These are phyloP conservation scores for Inonotus obliquus DNA, from an alignment of 1,284 basidiomycete species.

Conservation along the genomic window DNA sequence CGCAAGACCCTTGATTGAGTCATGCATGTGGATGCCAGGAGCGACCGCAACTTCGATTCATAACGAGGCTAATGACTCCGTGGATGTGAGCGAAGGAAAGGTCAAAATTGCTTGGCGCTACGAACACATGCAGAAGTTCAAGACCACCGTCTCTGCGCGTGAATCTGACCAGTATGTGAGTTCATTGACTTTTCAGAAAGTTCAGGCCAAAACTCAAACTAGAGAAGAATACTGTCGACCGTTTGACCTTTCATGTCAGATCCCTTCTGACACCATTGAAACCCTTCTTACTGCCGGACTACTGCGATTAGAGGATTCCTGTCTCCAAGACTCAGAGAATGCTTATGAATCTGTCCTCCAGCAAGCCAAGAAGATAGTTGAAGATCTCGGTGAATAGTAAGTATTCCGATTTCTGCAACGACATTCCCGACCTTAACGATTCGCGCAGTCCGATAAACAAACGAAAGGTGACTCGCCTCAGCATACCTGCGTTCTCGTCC, in stretches of 20 bases:
- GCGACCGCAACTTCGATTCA: constrained; percentile 19
- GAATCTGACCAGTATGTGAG: constrained; percentile 43
- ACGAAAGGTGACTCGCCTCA: constrained; percentile 49
- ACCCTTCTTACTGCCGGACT: constrained; percentile 7
- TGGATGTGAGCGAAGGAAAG: constrained; percentile 40
- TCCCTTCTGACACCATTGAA: constrained; percentile 7
- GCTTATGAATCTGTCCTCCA: neutral
- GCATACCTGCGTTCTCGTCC: constrained; percentile 68
- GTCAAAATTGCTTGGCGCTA: constrained; percentile 97
- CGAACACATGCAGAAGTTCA: constrained; percentile 86
- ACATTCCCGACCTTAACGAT: neutral
- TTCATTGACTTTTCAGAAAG: constrained; percentile 17
- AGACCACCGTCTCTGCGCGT: constrained; percentile 66
- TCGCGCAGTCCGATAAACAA: neutral
- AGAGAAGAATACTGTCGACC: constrained; percentile 20
- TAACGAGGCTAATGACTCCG: constrained; percentile 35
- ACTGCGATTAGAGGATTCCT: constrained; percentile 8
- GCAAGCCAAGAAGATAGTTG: constrained; percentile 4
- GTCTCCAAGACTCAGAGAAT: neutral
- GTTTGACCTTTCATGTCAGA: constrained; percentile 9
- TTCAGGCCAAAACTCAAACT: constrained; percentile 19
- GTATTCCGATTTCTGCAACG: neutral
- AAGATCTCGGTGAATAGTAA: constrained; percentile 12
- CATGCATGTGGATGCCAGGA: constrained; percentile 68
- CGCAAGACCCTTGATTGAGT: constrained; percentile 50